These are phyloP conservation scores for Blastobotrys muscicola DNA, from an alignment of 805 yeast species.

Conservation along the genomic window DNA sequence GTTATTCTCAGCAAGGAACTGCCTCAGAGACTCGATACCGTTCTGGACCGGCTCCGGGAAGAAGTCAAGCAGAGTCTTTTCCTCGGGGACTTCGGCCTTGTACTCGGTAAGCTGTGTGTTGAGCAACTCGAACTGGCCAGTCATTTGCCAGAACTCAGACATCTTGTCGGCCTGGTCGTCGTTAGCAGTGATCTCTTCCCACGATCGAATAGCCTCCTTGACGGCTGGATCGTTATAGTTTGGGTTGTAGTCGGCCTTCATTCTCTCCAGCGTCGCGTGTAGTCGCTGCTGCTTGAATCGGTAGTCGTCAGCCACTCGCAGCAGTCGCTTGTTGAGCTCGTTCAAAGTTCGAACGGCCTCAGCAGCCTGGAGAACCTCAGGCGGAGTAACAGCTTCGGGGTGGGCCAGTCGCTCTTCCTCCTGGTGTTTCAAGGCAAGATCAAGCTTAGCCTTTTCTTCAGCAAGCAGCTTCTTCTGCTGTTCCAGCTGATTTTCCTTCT, in stretches of 20 bases:
- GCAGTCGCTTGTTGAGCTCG: neutral
- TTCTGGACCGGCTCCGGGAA: neutral
- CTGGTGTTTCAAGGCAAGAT: too few relatives aligned
- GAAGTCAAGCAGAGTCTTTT: neutral
- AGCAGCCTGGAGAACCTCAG: constrained; percentile 1
- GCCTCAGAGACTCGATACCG: neutral
- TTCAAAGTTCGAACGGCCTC: constrained; percentile 7
- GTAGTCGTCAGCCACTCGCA: neutral
- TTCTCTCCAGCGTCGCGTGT: constrained; percentile 33
- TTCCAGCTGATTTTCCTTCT: constrained; percentile 15
- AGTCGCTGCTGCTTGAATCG: constrained; percentile 1
- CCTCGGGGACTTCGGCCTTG: constrained; percentile 3
- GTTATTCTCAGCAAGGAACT: neutral
- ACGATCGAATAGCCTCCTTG: constrained; percentile 50
- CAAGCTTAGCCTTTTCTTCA: constrained; percentile 17
- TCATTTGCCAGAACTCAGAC: neutral
- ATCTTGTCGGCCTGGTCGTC: constrained; percentile 9
- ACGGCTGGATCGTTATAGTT: constrained; percentile 85
- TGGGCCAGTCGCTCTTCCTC: too few relatives aligned
- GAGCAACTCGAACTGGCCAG: neutral
- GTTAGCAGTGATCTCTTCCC: constrained; percentile 24
- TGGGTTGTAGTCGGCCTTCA: constrained; percentile 60
- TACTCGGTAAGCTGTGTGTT: neutral
- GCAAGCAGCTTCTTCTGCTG: constrained; percentile 23
- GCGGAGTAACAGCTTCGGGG: too few relatives aligned